Conservation (phyloP, 2,329 filamentous ascomycete species). For the Amphichorda felina region DNA sequence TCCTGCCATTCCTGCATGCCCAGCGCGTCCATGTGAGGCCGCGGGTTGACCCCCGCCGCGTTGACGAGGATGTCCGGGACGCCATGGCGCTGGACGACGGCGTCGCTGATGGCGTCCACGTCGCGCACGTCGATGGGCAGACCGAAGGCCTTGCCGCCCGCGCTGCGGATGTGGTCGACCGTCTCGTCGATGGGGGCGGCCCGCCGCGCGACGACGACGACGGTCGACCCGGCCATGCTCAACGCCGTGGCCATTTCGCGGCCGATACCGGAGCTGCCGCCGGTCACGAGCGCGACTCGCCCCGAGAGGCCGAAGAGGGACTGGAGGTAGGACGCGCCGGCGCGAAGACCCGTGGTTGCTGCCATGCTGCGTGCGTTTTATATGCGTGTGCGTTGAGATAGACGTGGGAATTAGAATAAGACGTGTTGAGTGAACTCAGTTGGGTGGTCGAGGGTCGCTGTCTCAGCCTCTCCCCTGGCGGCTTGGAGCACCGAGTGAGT, state of each 20-base stretch:
- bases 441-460: no score
- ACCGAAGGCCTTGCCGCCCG: constrained; percentile 11
- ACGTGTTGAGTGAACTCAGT: no score
- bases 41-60: constrained; percentile 15
- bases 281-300: constrained; percentile 16
- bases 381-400: no score
- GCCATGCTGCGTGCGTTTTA: not conserved
- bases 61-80: constrained; percentile 19
- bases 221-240: constrained; percentile 14
- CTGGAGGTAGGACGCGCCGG: constrained; percentile 10
- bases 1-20: constrained; percentile 16
- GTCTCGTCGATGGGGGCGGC: constrained; percentile 11
- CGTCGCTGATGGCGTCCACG: constrained; percentile 9
- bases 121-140: constrained; percentile 8
- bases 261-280: constrained; percentile 21
- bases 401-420: no score
- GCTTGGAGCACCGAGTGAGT: no score
- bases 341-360: not conserved
- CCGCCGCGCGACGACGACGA: constrained; percentile 17
- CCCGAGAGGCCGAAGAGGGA: constrained; percentile 17
- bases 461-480: no score
- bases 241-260: constrained; percentile 17
- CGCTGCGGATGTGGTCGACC: constrained; percentile 10
- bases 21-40: constrained; percentile 16
- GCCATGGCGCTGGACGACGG: constrained; percentile 8